Evolutionary conservation across 805 yeast species (phyloP).

Genomic region (Metschnikowia santaceciliae): DNA sequence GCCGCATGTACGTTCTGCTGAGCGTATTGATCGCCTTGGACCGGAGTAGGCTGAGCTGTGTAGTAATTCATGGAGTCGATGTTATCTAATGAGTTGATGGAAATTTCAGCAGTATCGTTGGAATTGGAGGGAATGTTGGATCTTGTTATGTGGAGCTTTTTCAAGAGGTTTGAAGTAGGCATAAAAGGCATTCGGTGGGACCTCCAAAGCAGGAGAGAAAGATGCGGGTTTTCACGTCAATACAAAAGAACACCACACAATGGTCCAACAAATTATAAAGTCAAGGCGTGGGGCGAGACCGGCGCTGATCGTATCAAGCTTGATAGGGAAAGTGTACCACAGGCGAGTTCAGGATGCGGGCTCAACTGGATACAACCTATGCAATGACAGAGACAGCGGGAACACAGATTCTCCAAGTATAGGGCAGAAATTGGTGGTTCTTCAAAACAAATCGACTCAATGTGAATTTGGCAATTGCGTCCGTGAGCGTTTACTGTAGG

Average conservation of each 20-base stretch:
- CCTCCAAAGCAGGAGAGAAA: neutral
- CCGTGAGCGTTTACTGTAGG: neutral
- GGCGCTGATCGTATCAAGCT: neutral
- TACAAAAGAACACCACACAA: neutral
- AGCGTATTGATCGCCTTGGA: slow-evolving; percentile 3
- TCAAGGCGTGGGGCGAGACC: neutral
- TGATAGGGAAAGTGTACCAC: neutral
- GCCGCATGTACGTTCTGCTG: slow-evolving; percentile 2
- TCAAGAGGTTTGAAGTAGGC: slow-evolving; percentile 16
- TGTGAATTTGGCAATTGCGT: neutral
- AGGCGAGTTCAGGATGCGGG: neutral
- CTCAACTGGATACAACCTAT: neutral
- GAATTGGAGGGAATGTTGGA: slow-evolving; percentile 6
- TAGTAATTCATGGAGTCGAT: slow-evolving; percentile 15
- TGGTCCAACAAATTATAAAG: neutral
- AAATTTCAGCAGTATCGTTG: slow-evolving; percentile 5
- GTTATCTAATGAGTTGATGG: slow-evolving; percentile 12
- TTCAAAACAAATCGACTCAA: neutral
- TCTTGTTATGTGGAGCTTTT: slow-evolving; percentile 17
- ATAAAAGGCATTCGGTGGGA: slow-evolving; percentile 6
- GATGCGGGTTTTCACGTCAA: neutral
- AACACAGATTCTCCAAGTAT: neutral
- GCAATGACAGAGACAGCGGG: neutral
- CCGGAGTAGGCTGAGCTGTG: neutral
- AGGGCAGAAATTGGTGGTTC: neutral